Conservation (phyloP, 768 basidiomycete species). For the Strobilomyces dryophilus region DNA sequence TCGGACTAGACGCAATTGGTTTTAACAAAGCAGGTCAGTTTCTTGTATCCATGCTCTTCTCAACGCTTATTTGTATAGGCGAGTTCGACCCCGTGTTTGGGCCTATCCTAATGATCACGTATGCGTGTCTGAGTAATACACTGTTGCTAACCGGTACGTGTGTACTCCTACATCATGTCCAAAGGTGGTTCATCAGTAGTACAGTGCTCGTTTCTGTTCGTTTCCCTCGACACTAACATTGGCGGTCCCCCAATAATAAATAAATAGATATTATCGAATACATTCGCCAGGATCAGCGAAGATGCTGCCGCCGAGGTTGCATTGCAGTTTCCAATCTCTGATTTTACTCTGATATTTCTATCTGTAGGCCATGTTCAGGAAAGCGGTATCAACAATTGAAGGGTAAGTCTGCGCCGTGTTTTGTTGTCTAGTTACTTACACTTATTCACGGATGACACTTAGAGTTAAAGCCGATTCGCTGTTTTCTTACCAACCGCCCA, state of each 20-base stretch:
- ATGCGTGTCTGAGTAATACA: constrained; percentile 91
- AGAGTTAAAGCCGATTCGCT: constrained; percentile 87
- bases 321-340: not conserved
- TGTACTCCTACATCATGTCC: constrained; percentile 4
- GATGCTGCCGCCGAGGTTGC: constrained; percentile 88
- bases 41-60: not conserved
- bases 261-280: constrained; percentile 86
- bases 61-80: constrained; percentile 33
- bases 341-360: not conserved
- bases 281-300: constrained; percentile 89
- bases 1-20: constrained; percentile 91
- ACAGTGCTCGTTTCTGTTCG: constrained; percentile 76
- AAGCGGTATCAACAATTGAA: constrained; percentile 92
- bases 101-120: constrained; percentile 85
- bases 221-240: constrained; percentile 6
- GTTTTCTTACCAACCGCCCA: constrained; percentile 91
- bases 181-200: constrained; percentile 6
- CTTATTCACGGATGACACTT: too few species aligned
- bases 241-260: not conserved
- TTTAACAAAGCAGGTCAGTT: constrained; percentile 77
- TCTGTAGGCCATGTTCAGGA: constrained; percentile 85
- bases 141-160: constrained; percentile 79
- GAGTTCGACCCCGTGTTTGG: constrained; percentile 86
- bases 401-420: constrained; percentile 47
- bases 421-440: constrained; percentile 8